A percentile compares a stretch with the other conserved stretches of the same genome.
phyloP scores from a whole-genome alignment of 108 stramenopile species.

The Stephanodiscus triporus region DNA sequence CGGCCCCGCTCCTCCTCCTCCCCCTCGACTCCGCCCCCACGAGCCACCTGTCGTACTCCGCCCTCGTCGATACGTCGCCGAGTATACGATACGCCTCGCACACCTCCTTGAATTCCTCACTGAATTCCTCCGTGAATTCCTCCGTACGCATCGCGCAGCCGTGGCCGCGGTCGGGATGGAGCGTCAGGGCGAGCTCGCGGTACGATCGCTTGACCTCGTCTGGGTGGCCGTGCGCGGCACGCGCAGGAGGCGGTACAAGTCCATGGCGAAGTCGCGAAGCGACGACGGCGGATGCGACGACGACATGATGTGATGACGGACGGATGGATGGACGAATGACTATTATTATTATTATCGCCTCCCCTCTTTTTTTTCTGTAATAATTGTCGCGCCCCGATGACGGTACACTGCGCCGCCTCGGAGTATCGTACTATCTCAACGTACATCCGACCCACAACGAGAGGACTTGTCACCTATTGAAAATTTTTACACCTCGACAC shows the following conservation, averaged over 20 bases:
- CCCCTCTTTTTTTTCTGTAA: too few species aligned
- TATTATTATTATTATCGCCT: too few species aligned
- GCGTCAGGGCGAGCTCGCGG: slow-evolving; percentile 63
- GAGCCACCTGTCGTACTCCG: slow-evolving; percentile 53
- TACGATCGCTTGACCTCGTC: slow-evolving; percentile 81
- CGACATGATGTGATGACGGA: too few species aligned
- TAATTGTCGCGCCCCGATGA: too few species aligned
- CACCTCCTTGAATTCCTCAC: slow-evolving; percentile 66
- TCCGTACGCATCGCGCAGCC: slow-evolving; percentile 62
- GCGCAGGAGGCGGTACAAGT: slow-evolving; percentile 52
- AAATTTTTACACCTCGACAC: too few species aligned
- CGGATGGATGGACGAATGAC: too few species aligned
- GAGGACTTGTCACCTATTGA: too few species aligned
- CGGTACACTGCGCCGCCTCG: too few species aligned
- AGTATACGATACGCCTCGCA: slow-evolving; percentile 79
- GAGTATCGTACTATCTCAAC: too few species aligned
- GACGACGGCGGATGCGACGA: too few species aligned
- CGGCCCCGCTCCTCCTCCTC: slow-evolving; percentile 39
- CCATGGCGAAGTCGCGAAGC: slow-evolving; percentile 14
- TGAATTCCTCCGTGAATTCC: too few species aligned
- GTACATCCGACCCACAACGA: too few species aligned
- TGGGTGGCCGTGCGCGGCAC: slow-evolving; percentile 63
- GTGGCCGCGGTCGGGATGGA: slow-evolving; percentile 83
- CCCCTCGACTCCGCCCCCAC: slow-evolving; percentile 32
- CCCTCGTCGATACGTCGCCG: slow-evolving; percentile 46